These are phyloP conservation scores for Trematosphaeria pertusa DNA, from an alignment of 2,329 filamentous ascomycete genomes.

Conservation along the genomic window DNA sequence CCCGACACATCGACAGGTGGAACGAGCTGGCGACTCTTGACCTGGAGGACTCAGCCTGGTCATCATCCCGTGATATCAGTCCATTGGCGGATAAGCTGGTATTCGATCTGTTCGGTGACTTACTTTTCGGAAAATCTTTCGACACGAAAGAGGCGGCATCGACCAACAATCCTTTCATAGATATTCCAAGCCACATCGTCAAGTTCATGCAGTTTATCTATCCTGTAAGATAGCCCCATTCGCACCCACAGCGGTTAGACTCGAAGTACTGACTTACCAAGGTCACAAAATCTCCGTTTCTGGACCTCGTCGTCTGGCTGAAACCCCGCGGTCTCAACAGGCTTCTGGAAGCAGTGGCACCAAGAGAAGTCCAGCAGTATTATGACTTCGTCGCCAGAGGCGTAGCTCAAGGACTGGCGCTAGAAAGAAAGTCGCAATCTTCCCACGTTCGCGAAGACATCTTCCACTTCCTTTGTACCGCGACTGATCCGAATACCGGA, in stretches of 20 bases:
- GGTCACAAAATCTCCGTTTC: constrained; percentile 16
- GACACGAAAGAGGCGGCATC: constrained; percentile 34
- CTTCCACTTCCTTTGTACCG: constrained; percentile 45
- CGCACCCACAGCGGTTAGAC: not conserved
- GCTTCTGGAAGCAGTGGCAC: not conserved
- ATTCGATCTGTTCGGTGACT: constrained; percentile 55
- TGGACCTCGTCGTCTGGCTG: constrained; percentile 17
- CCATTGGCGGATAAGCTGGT: constrained; percentile 40
- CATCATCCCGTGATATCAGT: constrained; percentile 12
- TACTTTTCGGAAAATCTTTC: constrained; percentile 45
- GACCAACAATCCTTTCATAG: constrained; percentile 17
- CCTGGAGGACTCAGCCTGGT: too few species aligned
- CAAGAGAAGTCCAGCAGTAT: not conserved
- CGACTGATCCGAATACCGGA: constrained; percentile 50
- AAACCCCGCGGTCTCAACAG: constrained; percentile 17
- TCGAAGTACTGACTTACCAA: constrained; percentile 3
- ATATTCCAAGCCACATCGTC: constrained; percentile 11
- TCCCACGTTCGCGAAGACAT: not conserved
- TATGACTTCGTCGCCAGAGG: not conserved
- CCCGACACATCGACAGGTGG: constrained; percentile 1
- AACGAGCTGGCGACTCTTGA: constrained; percentile 16
- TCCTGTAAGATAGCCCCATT: constrained; percentile 8
- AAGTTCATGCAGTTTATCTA: constrained; percentile 14
- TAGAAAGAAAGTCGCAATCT: not conserved
- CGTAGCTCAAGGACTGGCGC: not conserved